phyloP scores from a whole-genome alignment of 139 green algal species.

The Chlamydomonas eustigma region DNA sequence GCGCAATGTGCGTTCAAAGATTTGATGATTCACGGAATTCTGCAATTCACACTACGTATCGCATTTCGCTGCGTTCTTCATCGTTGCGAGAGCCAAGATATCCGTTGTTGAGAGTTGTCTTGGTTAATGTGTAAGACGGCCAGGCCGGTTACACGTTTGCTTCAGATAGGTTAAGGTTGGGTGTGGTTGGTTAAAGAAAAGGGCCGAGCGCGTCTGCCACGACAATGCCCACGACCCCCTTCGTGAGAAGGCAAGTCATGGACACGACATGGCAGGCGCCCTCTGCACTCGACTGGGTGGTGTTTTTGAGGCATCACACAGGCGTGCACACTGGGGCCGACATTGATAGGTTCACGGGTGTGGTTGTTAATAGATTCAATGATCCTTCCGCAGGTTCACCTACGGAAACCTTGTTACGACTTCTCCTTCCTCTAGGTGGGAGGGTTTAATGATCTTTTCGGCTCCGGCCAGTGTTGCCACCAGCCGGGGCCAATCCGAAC shows the following conservation, averaged over 20 bases:
- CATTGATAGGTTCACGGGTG: too few relatives aligned
- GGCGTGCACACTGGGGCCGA: too few relatives aligned
- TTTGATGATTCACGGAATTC: constrained; percentile 90
- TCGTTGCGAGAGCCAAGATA: constrained; percentile 85
- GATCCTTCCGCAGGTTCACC: constrained; percentile 80
- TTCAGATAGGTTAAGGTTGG: too few relatives aligned
- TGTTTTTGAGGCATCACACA: too few relatives aligned
- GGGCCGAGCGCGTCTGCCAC: too few relatives aligned
- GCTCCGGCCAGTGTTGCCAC: constrained; percentile 6
- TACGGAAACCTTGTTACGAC: constrained; percentile 85
- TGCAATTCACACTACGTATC: constrained; percentile 95
- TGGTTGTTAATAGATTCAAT: constrained; percentile 48
- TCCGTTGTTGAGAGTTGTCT: constrained; percentile 87
- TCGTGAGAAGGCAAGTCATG: too few relatives aligned
- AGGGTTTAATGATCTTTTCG: constrained; percentile 14
- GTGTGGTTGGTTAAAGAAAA: too few relatives aligned
- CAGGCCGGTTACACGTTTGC: not conserved
- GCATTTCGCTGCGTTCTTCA: constrained; percentile 95
- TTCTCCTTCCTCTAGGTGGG: constrained; percentile 83
- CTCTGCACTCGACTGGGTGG: too few relatives aligned
- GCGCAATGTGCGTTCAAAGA: too few relatives aligned
- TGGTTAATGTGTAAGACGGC: constrained; percentile 19
- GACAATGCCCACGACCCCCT: too few relatives aligned
- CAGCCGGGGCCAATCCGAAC: constrained; percentile 5
- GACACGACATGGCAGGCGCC: too few relatives aligned